A percentile compares a stretch with the other conserved stretches of the same genome.
These are phyloP conservation scores for Vigna mungo DNA, from an alignment of 306 rosid species.

Conservation along the genomic window DNA sequence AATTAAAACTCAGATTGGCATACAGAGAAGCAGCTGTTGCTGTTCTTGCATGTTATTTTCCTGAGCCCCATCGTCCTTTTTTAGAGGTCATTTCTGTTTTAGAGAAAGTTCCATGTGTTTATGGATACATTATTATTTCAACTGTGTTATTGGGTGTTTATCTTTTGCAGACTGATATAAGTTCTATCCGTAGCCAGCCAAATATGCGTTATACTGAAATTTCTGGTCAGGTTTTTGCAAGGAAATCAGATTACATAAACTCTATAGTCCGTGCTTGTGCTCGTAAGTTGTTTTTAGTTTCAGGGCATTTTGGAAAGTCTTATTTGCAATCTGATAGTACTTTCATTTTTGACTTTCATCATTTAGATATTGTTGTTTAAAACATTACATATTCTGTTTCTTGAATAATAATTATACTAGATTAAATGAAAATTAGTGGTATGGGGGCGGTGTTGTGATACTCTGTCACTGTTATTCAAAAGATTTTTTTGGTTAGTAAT, in stretches of 20 bases:
- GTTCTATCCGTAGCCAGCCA: conserved; percentile 79
- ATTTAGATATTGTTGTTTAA: conserved; percentile 6
- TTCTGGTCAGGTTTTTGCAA: conserved; percentile 80
- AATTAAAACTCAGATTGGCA: conserved; percentile 83
- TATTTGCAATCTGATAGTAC: conserved; percentile 15
- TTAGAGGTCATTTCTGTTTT: conserved; percentile 61
- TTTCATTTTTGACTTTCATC: conserved; percentile 29
- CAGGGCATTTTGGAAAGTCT: conserved; percentile 39
- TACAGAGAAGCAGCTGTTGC: conserved; percentile 99
- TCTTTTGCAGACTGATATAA: conserved; percentile 88
- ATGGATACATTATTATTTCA: conserved; percentile 42
- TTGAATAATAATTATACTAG: conserved; percentile 15
- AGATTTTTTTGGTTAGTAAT: not conserved
- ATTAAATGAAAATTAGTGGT: conserved; percentile 15
- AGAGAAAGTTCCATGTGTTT: conserved; percentile 24
- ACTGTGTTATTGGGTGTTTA: conserved; percentile 19
- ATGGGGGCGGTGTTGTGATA: conserved; percentile 1
- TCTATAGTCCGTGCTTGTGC: conserved; percentile 96
- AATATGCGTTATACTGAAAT: conserved; percentile 74
- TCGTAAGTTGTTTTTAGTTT: conserved; percentile 70
- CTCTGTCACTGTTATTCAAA: conserved; percentile 8
- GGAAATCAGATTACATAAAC: conserved; percentile 82
- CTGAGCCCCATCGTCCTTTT: conserved; percentile 81
- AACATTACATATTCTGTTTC: conserved; percentile 33
- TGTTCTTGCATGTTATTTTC: conserved; percentile 89